phyloP scores from a whole-genome alignment of 371 early-diverging fungal genomes.

The Rhizopus arrhizus region DNA sequence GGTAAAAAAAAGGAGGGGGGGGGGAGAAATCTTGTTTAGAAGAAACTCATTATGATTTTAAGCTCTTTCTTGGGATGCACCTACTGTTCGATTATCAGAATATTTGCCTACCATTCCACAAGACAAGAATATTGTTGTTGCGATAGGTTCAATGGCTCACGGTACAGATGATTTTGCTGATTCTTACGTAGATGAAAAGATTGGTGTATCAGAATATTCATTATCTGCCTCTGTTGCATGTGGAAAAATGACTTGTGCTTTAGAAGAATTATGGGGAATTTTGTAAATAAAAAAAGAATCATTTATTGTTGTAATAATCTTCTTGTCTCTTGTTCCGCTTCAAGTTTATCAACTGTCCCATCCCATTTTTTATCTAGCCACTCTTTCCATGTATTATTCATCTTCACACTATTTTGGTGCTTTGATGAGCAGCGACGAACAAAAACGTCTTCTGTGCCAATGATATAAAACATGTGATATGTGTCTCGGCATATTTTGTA shows the following conservation, averaged over 20 bases:
- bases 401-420: neutral
- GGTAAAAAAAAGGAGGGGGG: conserved; percentile 50
- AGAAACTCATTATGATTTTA: conserved; percentile 11
- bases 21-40: neutral
- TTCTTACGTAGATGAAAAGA: conserved; percentile 93
- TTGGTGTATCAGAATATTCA: conserved; percentile 92
- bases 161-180: conserved; percentile 95
- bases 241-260: conserved; percentile 84
- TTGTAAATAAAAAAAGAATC: conserved; percentile 54
- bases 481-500: conserved; percentile 51
- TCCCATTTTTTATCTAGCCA: conserved; percentile 21
- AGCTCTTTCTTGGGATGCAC: conserved; percentile 92
- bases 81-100: conserved; percentile 79
- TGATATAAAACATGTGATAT: conserved; percentile 55
- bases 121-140: conserved; percentile 84
- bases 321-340: conserved; percentile 12
- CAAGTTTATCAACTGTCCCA: conserved; percentile 7
- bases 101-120: conserved; percentile 81
- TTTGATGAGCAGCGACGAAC: conserved; percentile 21
- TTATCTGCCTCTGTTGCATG: conserved; percentile 95
- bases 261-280: conserved; percentile 88
- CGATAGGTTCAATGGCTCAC: conserved; percentile 97
- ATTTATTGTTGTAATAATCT: conserved; percentile 13
- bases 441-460: conserved; percentile 49
- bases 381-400: conserved; percentile 7